Evolutionary conservation across 495 filamentous ascomycete genomes (phyloP), one percentile per base, ranked within the genome.

Genomic region (Penicillium crystallinum): DNA sequence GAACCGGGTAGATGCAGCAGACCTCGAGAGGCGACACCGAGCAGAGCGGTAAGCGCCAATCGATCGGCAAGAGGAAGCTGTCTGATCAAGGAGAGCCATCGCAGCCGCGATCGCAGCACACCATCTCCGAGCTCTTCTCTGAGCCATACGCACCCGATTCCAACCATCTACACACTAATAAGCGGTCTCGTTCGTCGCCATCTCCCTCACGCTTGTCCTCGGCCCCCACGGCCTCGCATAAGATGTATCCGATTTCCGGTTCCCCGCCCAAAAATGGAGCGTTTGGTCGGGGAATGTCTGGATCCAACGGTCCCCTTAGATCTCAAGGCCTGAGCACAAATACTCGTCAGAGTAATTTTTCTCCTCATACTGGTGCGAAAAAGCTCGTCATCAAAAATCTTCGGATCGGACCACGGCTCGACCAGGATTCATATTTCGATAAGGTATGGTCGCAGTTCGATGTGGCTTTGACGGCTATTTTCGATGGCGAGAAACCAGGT

Each of bases 331-430:
- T 67, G 38, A 65, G 62, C 25, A 21, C 59, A 18, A 46, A 57
- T 22, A 39, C 55, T 7, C 67, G 67, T 21, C 68, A 71, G 49
- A 69, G 58, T 54, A 71, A 69, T 40, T 74, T 74, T 47, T 71
- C 68, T 34, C 73, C 72, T 25, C 66, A 73, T 54, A 71, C 65
- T 7, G 87, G 87, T 18, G 77, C 88, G n/a, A 90, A 87, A 72
- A 91, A 84, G 69, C 78, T 98, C 10, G 78, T 86, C 1, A 84
- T 97, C 46, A 95, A 93, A 78, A 96, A 96, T 61, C 77, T 96
- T 54, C 81, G 86, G 27, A 77, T 76, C 4, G 68, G 79, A 1
- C 67, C 78, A 4, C 75, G 76, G 45, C 67, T 76, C 40, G 80
- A 84, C 55, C 78, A 84, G 30, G 77, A 82, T 54, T 75, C 80